These are phyloP conservation scores for Onygenales sp. DNA, from an alignment of 2,329 filamentous ascomycete species.

Conservation along the genomic window DNA sequence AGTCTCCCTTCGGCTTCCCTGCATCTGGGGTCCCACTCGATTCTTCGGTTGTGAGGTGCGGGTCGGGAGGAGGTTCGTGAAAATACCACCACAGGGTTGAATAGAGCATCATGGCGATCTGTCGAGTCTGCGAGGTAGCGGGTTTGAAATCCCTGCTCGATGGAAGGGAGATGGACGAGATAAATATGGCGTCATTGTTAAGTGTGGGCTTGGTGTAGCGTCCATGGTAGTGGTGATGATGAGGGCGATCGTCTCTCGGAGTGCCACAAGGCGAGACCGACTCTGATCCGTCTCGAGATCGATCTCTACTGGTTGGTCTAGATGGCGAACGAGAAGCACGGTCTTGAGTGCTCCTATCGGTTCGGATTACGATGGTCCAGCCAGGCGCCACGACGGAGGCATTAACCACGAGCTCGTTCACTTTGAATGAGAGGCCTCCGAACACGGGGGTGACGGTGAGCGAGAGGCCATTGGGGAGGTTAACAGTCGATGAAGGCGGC, in stretches of 20 bases:
- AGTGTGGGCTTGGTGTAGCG: conserved; percentile 68
- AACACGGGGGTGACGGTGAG: conserved; percentile 78
- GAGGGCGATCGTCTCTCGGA: background rate
- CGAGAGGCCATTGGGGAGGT: conserved; percentile 79
- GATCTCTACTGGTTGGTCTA: background rate
- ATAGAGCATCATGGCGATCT: conserved; percentile 96
- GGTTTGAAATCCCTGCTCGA: conserved; percentile 71
- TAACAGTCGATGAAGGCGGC: conserved; percentile 17
- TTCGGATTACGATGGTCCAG: conserved; percentile 83
- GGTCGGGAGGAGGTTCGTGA: conserved; percentile 67
- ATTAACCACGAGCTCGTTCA: conserved; percentile 61
- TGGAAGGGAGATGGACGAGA: conserved; percentile 83
- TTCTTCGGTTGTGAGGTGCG: conserved; percentile 51
- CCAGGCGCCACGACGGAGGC: conserved; percentile 65
- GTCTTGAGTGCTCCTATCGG: conserved; percentile 6
- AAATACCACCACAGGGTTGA: conserved; percentile 96
- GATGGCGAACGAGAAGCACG: conserved; percentile 3
- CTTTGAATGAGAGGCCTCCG: conserved; percentile 84
- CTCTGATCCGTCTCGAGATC: background rate
- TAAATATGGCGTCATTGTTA: conserved; percentile 72
- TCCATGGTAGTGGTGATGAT: conserved; percentile 25
- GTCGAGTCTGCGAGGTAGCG: conserved; percentile 68
- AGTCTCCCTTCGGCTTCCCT: conserved; percentile 73
- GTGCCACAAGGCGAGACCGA: background rate
- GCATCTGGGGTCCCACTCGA: conserved; percentile 56